phyloP scores from a whole-genome alignment of 176 grass and related monocot species.

The Rhynchospora tenuis region DNA sequence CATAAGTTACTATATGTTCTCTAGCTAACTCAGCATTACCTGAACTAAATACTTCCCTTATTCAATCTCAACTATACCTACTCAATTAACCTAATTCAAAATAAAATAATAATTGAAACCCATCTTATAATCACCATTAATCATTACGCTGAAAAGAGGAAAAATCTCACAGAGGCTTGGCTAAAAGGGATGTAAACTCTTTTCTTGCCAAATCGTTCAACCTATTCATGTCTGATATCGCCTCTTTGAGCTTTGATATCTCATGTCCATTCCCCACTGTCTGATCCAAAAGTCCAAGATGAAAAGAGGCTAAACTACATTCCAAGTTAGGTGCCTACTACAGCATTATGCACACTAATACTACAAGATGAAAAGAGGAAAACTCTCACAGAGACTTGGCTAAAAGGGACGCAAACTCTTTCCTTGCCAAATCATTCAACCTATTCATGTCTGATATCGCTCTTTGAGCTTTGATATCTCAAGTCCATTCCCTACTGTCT shows the following conservation, averaged over 20 bases:
- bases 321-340: no score
- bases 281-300: no score
- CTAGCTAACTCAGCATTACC: not conserved
- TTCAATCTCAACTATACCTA: not conserved
- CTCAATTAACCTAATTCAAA: not conserved
- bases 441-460: not conserved
- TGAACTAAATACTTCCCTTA: not conserved
- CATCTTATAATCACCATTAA: not conserved
- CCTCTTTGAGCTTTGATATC: not conserved
- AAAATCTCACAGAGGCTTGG: not conserved
- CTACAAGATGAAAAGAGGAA: not conserved
- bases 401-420: constrained; percentile 4
- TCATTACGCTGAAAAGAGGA: not conserved
- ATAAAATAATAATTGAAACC: not conserved
- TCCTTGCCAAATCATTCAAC: not conserved
- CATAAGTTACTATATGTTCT: not conserved
- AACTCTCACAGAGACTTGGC: not conserved
- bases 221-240: not conserved
- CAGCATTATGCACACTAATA: no score
- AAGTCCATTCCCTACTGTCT: not conserved
- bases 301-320: no score
- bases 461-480: not conserved
- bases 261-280: not conserved
- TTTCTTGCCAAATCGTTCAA: not conserved
- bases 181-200: not conserved